These are phyloP conservation scores for Claviceps humidiphila DNA, from an alignment of 2,329 filamentous ascomycete species.

Conservation along the genomic window DNA sequence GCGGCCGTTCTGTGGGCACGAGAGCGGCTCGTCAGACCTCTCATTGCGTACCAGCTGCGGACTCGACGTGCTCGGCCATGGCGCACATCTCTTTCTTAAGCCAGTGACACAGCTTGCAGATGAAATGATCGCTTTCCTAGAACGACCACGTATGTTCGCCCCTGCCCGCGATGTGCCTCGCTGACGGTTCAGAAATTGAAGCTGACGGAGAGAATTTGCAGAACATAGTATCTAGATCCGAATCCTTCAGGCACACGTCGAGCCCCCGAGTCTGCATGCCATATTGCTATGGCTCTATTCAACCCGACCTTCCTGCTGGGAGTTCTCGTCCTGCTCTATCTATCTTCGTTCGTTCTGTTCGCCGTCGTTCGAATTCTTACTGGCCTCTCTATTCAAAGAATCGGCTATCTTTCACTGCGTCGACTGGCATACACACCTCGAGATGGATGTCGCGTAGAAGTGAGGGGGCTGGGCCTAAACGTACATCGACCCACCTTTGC, in stretches of 20 bases:
- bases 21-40: background rate
- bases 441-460: constrained; percentile 80
- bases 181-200: background rate
- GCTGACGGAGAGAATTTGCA: background rate
- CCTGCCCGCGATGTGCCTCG: background rate
- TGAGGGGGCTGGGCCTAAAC: constrained; percentile 76
- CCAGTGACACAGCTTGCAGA: constrained; percentile 1
- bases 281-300: constrained; percentile 44
- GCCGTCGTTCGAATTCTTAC: constrained; percentile 85
- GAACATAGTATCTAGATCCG: background rate
- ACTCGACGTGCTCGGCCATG: constrained; percentile 1
- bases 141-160: constrained; percentile 1
- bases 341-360: constrained; percentile 86
- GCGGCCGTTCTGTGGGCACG: background rate
- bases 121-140: constrained; percentile 1
- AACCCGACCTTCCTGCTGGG: constrained; percentile 77
- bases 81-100: constrained; percentile 1
- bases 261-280: background rate
- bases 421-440: constrained; percentile 80
- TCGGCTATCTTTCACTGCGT: constrained; percentile 84
- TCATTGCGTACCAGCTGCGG: background rate
- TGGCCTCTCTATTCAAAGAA: constrained; percentile 86
- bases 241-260: background rate
- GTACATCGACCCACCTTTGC: constrained; percentile 92
- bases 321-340: constrained; percentile 71